Percentiles rank a stretch among this genome's conserved stretches.
phyloP scores from a whole-genome alignment of 805 yeast genomes.

The Middelhovenomyces tepae region DNA sequence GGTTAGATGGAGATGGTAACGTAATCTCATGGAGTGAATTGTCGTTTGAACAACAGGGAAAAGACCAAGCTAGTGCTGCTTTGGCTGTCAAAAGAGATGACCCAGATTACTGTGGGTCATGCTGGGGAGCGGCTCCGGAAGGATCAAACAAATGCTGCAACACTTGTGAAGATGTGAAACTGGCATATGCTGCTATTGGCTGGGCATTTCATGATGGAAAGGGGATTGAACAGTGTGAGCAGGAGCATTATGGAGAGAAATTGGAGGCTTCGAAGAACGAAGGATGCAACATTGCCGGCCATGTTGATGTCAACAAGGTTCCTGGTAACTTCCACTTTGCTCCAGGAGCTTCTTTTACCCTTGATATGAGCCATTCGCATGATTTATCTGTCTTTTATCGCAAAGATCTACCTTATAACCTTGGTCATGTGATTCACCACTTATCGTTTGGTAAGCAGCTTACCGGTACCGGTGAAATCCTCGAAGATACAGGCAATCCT shows the following conservation, averaged over 20 bases:
- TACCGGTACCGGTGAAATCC: conserved; percentile 17
- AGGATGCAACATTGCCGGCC: conserved; percentile 84
- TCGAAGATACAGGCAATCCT: conserved; percentile 52
- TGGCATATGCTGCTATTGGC: conserved; percentile 64
- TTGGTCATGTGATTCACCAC: conserved; percentile 71
- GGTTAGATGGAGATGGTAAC: conserved; percentile 49
- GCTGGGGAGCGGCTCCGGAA: conserved; percentile 77
- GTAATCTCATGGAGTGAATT: conserved; percentile 32
- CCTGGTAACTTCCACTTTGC: conserved; percentile 93
- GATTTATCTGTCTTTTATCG: conserved; percentile 67
- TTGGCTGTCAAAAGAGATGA: conserved; percentile 24
- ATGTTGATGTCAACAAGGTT: conserved; percentile 70
- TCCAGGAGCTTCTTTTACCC: conserved; percentile 70
- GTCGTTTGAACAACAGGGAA: conserved; percentile 25
- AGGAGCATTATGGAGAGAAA: conserved; percentile 69
- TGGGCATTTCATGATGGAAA: conserved; percentile 93
- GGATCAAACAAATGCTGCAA: conserved; percentile 62
- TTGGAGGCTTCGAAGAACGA: conserved; percentile 55
- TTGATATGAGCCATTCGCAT: conserved; percentile 60
- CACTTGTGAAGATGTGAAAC: conserved; percentile 69
- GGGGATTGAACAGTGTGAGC: conserved; percentile 82
- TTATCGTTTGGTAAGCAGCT: conserved; percentile 59
- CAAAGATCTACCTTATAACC: conserved; percentile 50
- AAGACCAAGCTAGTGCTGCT: too few relatives aligned
- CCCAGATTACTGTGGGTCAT: conserved; percentile 68